Base-by-base conservation (phyloP, 371 early-diverging fungal genomes). In the Entomophthora muscae region DNA sequence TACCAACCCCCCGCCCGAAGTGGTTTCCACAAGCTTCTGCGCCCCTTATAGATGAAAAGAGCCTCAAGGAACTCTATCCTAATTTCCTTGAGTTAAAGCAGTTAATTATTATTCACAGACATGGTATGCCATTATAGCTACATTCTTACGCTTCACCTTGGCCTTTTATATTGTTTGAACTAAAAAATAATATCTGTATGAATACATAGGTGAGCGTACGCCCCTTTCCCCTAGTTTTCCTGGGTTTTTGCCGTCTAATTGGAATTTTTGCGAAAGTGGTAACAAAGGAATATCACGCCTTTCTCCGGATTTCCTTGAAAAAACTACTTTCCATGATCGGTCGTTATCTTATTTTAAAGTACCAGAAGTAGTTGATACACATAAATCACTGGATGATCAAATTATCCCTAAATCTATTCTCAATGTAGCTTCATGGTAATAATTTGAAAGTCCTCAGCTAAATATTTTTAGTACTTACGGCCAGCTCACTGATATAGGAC, bases 401-500 rank as follows among this genome's bases (percentile, higher is more conserved):
- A 57, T 3, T 57, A 57, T 57, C 10, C 57, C 57, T 27, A 13
- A 57, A 57, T n/a, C n/a, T n/a, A 17, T 32, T 32, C 17, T 28
- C 24, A 10, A 59, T 13, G 17, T 2, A 3, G 26, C 60, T 32
- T 32, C 23, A 22, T 59, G 26, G 13, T 57, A 29, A 32, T 17
- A 28, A 33, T 17, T 32, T n/a, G 3, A 59, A 33, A 32, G 3
- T 57, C 17, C 31, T n/a, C 12, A 10, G 2, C 3, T 3, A 28
- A 5, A 17, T 28, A 2, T 32, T 29, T 68, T 52, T 58, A 83
- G 88, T 63, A 76, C 73, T 31, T 81, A 72, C 66, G 88, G 90
- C 5, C 90, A 90, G 68, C 74, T 90, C 62, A 89, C 88, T 2
- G 84, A 85, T 65, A 63, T 76, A 3, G 90, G 90, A 28, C 82